phyloP scores from a whole-genome alignment of 441 rosid species.

The Dalechampia spathulata region DNA sequence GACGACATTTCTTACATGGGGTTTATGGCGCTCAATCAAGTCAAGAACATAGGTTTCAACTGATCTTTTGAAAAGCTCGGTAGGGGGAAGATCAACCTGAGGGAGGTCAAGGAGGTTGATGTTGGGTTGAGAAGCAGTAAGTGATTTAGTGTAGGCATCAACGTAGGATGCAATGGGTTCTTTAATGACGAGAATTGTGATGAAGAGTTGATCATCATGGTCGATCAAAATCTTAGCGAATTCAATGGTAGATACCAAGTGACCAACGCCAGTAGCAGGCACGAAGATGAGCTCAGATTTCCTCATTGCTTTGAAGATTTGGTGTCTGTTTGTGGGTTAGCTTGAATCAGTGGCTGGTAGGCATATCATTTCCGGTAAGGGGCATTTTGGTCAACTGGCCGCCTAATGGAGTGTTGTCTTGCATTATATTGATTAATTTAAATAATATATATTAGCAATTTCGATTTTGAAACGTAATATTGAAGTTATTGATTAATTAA shows the following conservation, averaged over 20 bases:
- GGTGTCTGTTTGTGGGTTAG: too few relatives aligned
- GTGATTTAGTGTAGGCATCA: constrained; percentile 25
- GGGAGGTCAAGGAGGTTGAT: constrained; percentile 37
- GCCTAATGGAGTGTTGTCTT: too few relatives aligned
- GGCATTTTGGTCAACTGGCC: too few relatives aligned
- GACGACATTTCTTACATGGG: constrained; percentile 17
- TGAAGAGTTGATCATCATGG: constrained; percentile 26
- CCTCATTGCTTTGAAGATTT: constrained; percentile 14
- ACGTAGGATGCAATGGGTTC: constrained; percentile 16
- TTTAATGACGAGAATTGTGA: constrained; percentile 41
- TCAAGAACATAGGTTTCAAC: constrained; percentile 16
- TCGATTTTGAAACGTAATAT: too few relatives aligned
- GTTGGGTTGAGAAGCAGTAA: constrained; percentile 26
- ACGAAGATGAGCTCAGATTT: constrained; percentile 43
- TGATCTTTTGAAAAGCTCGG: constrained; percentile 21
- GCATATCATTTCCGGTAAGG: too few relatives aligned
- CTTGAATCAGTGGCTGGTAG: too few relatives aligned
- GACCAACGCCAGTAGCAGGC: constrained; percentile 42
- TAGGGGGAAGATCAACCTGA: constrained; percentile 27
- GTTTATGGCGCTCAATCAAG: constrained; percentile 10
- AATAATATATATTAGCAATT: too few relatives aligned
- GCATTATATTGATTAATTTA: too few relatives aligned
- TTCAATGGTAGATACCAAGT: constrained; percentile 39
- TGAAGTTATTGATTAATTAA: too few relatives aligned
- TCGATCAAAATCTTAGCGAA: constrained; percentile 34